Evolutionary conservation across 2,329 filamentous ascomycete species (phyloP), one percentile per base, ranked within the genome.

Genomic region (Penicillium brevicompactum): DNA sequence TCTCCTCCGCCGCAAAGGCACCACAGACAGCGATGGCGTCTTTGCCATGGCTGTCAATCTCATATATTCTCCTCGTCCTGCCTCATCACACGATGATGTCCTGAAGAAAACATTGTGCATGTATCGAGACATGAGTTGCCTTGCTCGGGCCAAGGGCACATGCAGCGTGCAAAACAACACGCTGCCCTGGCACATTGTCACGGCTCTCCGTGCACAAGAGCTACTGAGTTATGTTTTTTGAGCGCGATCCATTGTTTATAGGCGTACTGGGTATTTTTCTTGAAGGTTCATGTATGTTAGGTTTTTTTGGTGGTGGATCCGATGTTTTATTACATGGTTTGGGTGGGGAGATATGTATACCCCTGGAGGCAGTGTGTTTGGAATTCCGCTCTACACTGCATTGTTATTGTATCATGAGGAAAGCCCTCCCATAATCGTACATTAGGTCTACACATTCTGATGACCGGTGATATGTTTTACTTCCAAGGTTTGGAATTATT

Each of bases 121-220:
- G 70, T 80, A 78, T 62, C 74, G 76, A 40, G 76, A 77, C 52
- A 63, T 80, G 16, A 69, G 71, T 11, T 75, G 72, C 31, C 68
- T 80, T 50, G 74, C 76, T 22, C 71, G 75, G 38, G 70, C 70
- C 43, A 70, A 74, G 61, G 76, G 77, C 31, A 73, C 76, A n/a
- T 65, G 71, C 44, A 72, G 73, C 58, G 72, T 74, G 37, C 70
- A 73, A 55, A 63, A 63, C n/a, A 74, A 72, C 49, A 68, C 75
- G n/a, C 54, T 80, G 41, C 78, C 78, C 27, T 80, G 77, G 76
- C 78, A 80, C 63, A 72, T 80, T 53, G 75, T 74, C 30, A 78
- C 76, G 0, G 76, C 76, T 38, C 65, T 75, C 24, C 74, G 71
- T 60, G 75, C 74, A 31, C 74, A 76, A 56, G 70, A 76, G 61